Evolutionary conservation across 306 rosid species (phyloP), one percentile per base, ranked within the genome.

Genomic region (Ochetophila trinervis): DNA sequence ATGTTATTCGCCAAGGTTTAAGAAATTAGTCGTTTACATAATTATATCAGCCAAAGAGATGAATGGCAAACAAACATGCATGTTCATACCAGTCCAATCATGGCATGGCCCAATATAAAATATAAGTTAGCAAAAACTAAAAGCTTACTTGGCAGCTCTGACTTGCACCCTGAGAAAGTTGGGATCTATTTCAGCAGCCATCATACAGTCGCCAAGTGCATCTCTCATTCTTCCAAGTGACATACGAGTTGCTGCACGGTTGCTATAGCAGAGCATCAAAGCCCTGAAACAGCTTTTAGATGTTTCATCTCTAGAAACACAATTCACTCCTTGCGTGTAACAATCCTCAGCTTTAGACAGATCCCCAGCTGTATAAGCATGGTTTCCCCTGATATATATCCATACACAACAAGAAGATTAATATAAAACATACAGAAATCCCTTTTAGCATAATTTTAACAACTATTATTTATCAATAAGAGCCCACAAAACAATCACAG

Each of bases 61-160:
- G 8, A 30, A 49, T 17, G 57, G 27, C 20, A 65, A 58, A 34
- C 22, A 50, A n/a, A 5, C 18, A 35, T 45, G 51, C 35, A 35
- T 14, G 59, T 19, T 60, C 63, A 74, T 57, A 65, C 62, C 77
- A 61, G 62, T 61, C 57, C 57, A 47, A 76, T 47, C 24, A 32
- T 17, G 20, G 16, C 27, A 67, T 53, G 6, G 30, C 48, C 34
- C 11, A 53, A 55, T 74, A 70, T 30, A 69, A 59, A 62, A 51
- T 63, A 23, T 48, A 45, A 70, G 64, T 30, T 53, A 20, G 27
- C 6, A 59, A 35, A 45, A 19, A 36, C 66, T 3, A 62, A 65
- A 72, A 67, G 74, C 97, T 84, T 84, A 93, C 97, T 90, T 90
- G 78, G 97, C 97, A 83, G 95, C 97, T 90, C 99, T 84, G 69